Evolutionary conservation across 768 basidiomycete genomes (phyloP).

Genomic region (Rhodosporidiobolus sp.): DNA sequence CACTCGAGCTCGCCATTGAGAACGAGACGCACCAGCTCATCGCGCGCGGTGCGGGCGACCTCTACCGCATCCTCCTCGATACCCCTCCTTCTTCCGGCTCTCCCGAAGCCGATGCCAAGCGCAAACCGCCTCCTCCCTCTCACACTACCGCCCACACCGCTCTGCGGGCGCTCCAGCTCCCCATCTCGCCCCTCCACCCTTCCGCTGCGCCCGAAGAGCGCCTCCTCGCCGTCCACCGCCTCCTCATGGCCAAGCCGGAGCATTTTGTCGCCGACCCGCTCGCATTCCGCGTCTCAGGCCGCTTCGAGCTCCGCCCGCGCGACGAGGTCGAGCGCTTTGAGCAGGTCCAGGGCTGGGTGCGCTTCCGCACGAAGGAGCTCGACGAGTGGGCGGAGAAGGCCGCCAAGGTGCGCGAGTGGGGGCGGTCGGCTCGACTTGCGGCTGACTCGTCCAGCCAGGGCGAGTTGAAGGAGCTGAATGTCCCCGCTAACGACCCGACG

Average conservation of each 20-base stretch:
- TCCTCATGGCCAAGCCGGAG: conserved; percentile 58
- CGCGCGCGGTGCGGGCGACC: conserved; percentile 5
- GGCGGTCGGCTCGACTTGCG: background rate
- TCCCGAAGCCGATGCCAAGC: background rate
- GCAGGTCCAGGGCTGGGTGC: conserved; percentile 56
- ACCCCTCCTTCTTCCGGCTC: background rate
- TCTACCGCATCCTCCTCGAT: conserved; percentile 16
- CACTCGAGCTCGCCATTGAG: conserved; percentile 26
- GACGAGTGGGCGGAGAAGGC: conserved; percentile 19
- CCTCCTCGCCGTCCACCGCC: conserved; percentile 59
- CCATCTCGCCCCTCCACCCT: conserved; percentile 30
- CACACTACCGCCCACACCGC: background rate
- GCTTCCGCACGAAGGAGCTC: conserved; percentile 50
- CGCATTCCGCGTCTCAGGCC: conserved; percentile 55
- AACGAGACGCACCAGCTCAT: conserved; percentile 11
- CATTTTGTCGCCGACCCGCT: conserved; percentile 58
- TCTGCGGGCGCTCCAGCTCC: conserved; percentile 8
- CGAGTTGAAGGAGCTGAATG: background rate
- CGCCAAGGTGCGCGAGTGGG: conserved; percentile 20
- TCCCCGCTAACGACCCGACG: conserved; percentile 16
- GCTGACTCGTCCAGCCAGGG: background rate
- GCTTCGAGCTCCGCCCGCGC: conserved; percentile 64
- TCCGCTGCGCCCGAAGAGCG: conserved; percentile 51
- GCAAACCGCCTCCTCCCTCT: background rate
- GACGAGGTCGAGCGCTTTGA: conserved; percentile 58